These are phyloP conservation scores for Coemansia sp. DNA, from an alignment of 192 early-diverging fungal species.

Conservation along the genomic window DNA sequence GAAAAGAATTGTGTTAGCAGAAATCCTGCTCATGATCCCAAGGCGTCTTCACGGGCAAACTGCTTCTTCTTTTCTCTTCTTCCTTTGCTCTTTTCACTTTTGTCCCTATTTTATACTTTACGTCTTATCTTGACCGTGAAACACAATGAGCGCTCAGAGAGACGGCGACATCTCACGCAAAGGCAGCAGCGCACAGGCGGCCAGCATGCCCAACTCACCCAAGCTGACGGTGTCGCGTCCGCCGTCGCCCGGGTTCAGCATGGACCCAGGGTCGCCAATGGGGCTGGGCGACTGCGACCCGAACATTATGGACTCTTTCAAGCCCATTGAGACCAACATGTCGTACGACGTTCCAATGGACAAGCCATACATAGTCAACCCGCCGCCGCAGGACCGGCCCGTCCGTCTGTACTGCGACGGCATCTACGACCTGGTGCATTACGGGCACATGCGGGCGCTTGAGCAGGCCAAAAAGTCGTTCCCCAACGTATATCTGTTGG, in stretches of 20 bases:
- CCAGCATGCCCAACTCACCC: constrained; percentile 38
- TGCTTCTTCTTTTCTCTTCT: constrained; percentile 4
- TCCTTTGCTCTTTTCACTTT: constrained; percentile 10
- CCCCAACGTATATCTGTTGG: constrained; percentile 72
- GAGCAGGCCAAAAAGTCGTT: constrained; percentile 84
- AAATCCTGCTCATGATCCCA: neutral
- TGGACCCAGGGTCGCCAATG: constrained; percentile 50
- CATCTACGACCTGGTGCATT: constrained; percentile 84
- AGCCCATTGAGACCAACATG: constrained; percentile 43
- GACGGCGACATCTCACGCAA: constrained; percentile 7
- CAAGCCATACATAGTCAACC: constrained; percentile 61
- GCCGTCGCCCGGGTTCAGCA: constrained; percentile 25
- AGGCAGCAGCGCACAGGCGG: constrained; percentile 17
- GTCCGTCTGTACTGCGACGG: constrained; percentile 86
- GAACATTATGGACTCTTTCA: constrained; percentile 31
- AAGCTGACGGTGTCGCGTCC: constrained; percentile 32
- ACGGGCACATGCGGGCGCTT: constrained; percentile 76
- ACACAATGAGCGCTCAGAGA: constrained; percentile 19
- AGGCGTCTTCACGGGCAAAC: neutral
- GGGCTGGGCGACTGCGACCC: constrained; percentile 48
- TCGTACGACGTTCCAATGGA: constrained; percentile 35
- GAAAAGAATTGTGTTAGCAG: neutral
- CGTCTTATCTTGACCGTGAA: neutral
- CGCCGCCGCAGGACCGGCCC: constrained; percentile 66
- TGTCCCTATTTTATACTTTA: neutral